Evolutionary conservation across 106 monocot species (phyloP).

Genomic region (Ottelia alismoides): DNA sequence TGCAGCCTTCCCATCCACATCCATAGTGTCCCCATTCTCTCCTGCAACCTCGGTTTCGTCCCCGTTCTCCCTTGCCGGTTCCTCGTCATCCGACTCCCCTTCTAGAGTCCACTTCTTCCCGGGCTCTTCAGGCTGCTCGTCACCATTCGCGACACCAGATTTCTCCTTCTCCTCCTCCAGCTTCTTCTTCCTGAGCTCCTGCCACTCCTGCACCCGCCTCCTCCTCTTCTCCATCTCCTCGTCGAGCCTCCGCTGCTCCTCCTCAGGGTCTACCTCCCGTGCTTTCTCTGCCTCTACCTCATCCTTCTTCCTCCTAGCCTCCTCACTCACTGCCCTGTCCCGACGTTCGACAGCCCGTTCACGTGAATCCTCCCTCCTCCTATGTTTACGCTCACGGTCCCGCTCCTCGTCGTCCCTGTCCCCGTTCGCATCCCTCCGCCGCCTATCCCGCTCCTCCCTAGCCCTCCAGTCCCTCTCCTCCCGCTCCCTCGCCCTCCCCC

Average conservation of each 20-base stretch:
- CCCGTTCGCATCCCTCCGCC: slow-evolving; percentile 15
- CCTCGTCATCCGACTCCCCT: slow-evolving; percentile 93
- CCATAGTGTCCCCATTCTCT: slow-evolving; percentile 24
- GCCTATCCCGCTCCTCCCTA: slow-evolving; percentile 14
- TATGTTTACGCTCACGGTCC: slow-evolving; percentile 35
- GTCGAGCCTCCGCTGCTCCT: slow-evolving; percentile 80
- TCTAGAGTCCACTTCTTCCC: slow-evolving; percentile 96
- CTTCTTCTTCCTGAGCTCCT: slow-evolving; percentile 62
- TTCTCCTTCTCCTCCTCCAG: slow-evolving; percentile 37
- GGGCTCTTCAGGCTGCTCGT: slow-evolving; percentile 17
- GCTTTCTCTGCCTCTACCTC: slow-evolving; percentile 19
- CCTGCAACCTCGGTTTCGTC: slow-evolving; percentile 7
- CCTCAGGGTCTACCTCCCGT: slow-evolving; percentile 56
- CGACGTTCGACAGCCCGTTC: slow-evolving; percentile 23
- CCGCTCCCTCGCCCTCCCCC: background rate
- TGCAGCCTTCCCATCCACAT: slow-evolving; percentile 12
- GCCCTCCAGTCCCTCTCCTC: slow-evolving; percentile 6
- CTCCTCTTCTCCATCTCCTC: slow-evolving; percentile 90
- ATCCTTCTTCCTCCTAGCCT: slow-evolving; percentile 15
- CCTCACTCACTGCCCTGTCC: slow-evolving; percentile 24
- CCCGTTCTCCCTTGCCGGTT: slow-evolving; percentile 23
- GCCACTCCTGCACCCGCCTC: slow-evolving; percentile 83
- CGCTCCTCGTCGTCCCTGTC: slow-evolving; percentile 15
- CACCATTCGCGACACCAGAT: slow-evolving; percentile 12
- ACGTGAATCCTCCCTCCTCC: slow-evolving; percentile 26